These are phyloP conservation scores for Thraustotheca clavata DNA, from an alignment of 352 stramenopile species.

Conservation along the genomic window DNA sequence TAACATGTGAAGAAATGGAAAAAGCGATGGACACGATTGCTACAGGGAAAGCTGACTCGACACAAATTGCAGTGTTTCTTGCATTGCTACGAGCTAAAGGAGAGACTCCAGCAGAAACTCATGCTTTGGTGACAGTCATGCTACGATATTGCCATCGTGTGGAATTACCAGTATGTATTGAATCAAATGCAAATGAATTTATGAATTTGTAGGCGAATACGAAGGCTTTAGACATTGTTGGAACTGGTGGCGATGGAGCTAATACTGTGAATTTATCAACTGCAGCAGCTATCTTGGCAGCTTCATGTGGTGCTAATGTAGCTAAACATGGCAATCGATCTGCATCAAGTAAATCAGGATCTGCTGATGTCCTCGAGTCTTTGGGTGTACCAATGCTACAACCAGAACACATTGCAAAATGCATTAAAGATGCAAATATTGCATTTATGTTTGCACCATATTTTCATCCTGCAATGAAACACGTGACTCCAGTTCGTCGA, in stretches of 20 bases:
- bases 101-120: constrained; percentile 92
- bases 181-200: not conserved
- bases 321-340: constrained; percentile 97
- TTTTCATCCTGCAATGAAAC: constrained; percentile 95
- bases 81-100: constrained; percentile 91
- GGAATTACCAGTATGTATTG: constrained; percentile 28
- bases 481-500: constrained; percentile 93
- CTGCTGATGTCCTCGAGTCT: constrained; percentile 95
- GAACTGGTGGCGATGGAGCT: constrained; percentile 96
- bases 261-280: constrained; percentile 99
- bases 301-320: constrained; percentile 89
- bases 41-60: constrained; percentile 35
- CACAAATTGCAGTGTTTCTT: constrained; percentile 88
- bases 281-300: constrained; percentile 89
- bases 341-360: constrained; percentile 92
- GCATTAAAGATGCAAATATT: constrained; percentile 88
- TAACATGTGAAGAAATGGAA: constrained; percentile 54
- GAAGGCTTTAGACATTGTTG: constrained; percentile 97
- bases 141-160: constrained; percentile 87
- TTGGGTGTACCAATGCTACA: constrained; percentile 94
- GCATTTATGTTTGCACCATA: constrained; percentile 97
- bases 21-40: constrained; percentile 66
- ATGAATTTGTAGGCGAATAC: constrained; percentile 2
- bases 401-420: constrained; percentile 86
- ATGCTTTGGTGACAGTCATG: constrained; percentile 96